Evolutionary conservation across 306 rosid genomes (phyloP), one percentile per base, ranked within the genome.

Genomic region (Vigna hirtella): DNA sequence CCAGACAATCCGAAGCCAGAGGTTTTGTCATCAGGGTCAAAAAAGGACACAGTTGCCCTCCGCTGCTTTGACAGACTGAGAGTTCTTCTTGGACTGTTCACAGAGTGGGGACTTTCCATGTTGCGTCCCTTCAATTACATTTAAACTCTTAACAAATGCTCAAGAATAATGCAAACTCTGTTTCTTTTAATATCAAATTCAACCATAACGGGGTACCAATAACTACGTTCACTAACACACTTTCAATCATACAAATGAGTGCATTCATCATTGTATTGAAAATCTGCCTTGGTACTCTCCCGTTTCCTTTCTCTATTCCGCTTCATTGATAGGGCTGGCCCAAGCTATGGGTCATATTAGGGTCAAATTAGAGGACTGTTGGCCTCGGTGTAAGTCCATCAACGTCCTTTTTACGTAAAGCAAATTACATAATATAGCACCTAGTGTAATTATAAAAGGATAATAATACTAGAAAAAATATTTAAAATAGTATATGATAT

Each of bases 1-100:
- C 89, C 90, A 20, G 93, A 89, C 70, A 88, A 52, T 20, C 87
- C 93, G 49, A 87, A 87, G 48, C 90, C 88, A 28, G 90, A 78
- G 22, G 77, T 83, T 87, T 64, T 87, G 22, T 80, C 88, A 69
- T 89, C 95, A 3, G 80, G 47, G 22, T 87, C 91, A 1, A 62
- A 77, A 79, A 85, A 81, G 5, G 87, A 85, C 17, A 88, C 87
- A 6, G 86, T 78, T 63, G 90, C 85, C 76, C 89, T 80, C 65
- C 86, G 83, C 68, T 77, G 83, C 84, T 84, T 89, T 7, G 95
- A 89, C 24, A 94, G 42, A 72, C 97, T 92, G 50, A 88, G 87
- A 43, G 80, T 88, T 87, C 97, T 84, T 81, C 98, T 88, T 8
- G 97, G 98, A 61, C 97, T 92, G 82, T 88, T 89, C 2, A 90